Evolutionary conservation across 768 basidiomycete species (phyloP).

Genomic region (Coprinellus micaceus): DNA sequence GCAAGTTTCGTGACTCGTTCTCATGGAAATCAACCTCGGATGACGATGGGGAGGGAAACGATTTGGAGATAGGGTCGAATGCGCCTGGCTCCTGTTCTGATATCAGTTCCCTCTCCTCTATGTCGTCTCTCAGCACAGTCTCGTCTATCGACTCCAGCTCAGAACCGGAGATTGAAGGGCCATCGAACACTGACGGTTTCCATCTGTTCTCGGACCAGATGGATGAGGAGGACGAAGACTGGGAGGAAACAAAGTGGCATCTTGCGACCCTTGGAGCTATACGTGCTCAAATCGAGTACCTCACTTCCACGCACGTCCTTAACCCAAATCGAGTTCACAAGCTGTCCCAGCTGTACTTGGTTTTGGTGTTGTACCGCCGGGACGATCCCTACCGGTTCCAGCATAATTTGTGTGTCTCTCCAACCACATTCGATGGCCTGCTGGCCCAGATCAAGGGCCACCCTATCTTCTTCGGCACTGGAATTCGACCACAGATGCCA

Average conservation of each 20-base stretch:
- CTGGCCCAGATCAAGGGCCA: neutral
- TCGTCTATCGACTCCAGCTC: too few relatives aligned
- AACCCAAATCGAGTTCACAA: conserved; percentile 1
- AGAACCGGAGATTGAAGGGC: neutral
- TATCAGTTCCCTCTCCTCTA: neutral
- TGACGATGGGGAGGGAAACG: neutral
- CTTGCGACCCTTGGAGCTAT: neutral
- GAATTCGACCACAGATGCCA: conserved; percentile 6
- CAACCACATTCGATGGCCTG: conserved; percentile 7
- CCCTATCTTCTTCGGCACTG: conserved; percentile 6
- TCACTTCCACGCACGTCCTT: neutral
- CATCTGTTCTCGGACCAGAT: neutral
- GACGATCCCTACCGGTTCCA: neutral
- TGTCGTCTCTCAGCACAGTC: neutral
- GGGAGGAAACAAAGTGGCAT: neutral
- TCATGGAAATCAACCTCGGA: neutral
- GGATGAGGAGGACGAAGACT: neutral
- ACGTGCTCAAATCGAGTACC: neutral
- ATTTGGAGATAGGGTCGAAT: too few relatives aligned
- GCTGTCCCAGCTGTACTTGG: neutral
- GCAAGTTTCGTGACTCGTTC: neutral
- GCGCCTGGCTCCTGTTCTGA: too few relatives aligned
- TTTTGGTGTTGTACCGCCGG: neutral
- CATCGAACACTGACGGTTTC: neutral
- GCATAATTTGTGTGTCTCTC: conserved; percentile 9